These are phyloP conservation scores for Huiozyma sinensis DNA, from an alignment of 805 yeast species.

Conservation along the genomic window DNA sequence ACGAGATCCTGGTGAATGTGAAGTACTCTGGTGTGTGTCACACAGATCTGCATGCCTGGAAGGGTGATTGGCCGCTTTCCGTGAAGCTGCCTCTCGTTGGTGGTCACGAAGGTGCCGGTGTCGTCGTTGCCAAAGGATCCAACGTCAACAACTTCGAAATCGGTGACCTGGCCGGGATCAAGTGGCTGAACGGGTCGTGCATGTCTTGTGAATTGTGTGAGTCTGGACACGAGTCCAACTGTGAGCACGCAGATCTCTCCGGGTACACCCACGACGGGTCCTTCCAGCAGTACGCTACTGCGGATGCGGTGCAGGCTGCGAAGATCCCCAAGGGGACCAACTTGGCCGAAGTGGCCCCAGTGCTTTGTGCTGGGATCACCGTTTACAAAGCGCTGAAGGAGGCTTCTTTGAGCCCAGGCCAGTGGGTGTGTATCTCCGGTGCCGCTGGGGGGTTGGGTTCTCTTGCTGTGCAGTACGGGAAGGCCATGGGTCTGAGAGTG, in stretches of 20 bases:
- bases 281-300: slow-evolving; percentile 82
- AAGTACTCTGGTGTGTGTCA: slow-evolving; percentile 59
- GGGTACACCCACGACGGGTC: slow-evolving; percentile 59
- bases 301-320: slow-evolving; percentile 83
- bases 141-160: slow-evolving; percentile 44
- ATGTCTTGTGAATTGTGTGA: slow-evolving; percentile 50
- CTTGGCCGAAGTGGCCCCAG: slow-evolving; percentile 58
- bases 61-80: slow-evolving; percentile 55
- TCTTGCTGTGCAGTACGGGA: slow-evolving; percentile 48
- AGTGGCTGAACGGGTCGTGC: slow-evolving; percentile 58
- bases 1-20: slow-evolving; percentile 46
- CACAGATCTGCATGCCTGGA: slow-evolving; percentile 58
- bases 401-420: slow-evolving; percentile 39
- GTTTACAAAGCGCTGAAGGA: slow-evolving; percentile 50
- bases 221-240: slow-evolving; percentile 41
- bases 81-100: slow-evolving; percentile 52
- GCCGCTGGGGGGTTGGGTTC: slow-evolving; percentile 57
- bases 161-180: slow-evolving; percentile 54
- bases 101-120: slow-evolving; percentile 63
- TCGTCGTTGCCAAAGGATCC: slow-evolving; percentile 49
- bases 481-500: slow-evolving; percentile 47
- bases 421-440: slow-evolving; percentile 51
- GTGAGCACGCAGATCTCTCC: slow-evolving; percentile 39
- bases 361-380: slow-evolving; percentile 53
- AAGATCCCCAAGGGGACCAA: slow-evolving; percentile 60